Base-by-base conservation (phyloP, 2,329 filamentous ascomycete genomes). In the Epichloe baconii region DNA sequence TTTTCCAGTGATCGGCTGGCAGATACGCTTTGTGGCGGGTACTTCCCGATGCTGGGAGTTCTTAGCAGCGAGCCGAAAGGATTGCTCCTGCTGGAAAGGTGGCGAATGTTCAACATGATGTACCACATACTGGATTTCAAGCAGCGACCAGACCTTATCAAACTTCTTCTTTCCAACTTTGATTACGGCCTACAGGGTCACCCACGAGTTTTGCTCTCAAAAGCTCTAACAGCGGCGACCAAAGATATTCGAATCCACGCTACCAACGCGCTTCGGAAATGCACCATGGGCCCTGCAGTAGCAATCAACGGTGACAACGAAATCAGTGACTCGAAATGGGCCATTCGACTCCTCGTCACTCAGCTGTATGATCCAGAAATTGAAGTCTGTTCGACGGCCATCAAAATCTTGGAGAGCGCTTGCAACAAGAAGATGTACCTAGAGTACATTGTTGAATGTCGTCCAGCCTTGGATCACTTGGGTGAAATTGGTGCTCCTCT, bases 101-200 rank as follows among this genome's bases (percentile, higher is more conserved):
- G 93, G 91, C 88, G 89, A 59, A 94, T 98, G 77, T 90, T 96
- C 70, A 97, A 97, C 67, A 98, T 98, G 88, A 94, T 97, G 76
- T 98, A 98, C 64, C 93, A 97, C 67, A 95, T 98, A 54, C 79
- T 96, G 52, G 91, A 97, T 62, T 75, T 95, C 44, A 88, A 86
- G 59, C 86, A 93, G 66, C 85, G 93, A 2, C 88, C 91, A 44
- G 93, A 98, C 64, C 74, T 98, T 53, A 88, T 97, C 64, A 88
- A 90, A 63, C 77, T 91, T 10, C 77, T 98, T 35, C 76, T 98
- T 8, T 84, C 86, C 47, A 93, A 90, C 61, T 90, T 98, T 68
- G 91, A 98, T 68, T 98, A 95, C 64, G 86, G 83, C 19, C 72
- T 94, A 23, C 83, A 85, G 55, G 91, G 90, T 1, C 93, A 98